Percentiles rank a stretch among this genome's conserved stretches.
These are phyloP conservation scores for Didymella segeticola DNA, from an alignment of 2,329 filamentous ascomycete genomes.

Conservation along the genomic window DNA sequence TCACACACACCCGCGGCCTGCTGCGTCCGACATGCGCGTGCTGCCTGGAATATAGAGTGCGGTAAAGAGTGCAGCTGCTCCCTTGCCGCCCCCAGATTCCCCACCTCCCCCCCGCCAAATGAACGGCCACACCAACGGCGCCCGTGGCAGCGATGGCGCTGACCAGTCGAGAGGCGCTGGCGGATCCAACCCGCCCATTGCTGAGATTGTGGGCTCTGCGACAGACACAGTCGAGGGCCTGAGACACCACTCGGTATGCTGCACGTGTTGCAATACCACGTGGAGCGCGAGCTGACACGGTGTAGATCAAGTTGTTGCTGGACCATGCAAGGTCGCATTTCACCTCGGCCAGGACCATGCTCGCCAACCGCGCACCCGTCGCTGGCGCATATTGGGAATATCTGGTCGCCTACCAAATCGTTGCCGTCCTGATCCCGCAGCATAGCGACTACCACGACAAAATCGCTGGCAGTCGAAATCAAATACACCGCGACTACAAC, in stretches of 20 bases:
- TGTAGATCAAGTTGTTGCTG: conserved; percentile 51
- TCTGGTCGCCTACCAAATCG: conserved; percentile 79
- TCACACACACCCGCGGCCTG: conserved; percentile 7
- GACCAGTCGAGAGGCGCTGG: conserved; percentile 28
- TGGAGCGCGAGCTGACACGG: conserved; percentile 23
- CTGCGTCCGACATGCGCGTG: conserved; percentile 34
- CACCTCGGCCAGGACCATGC: conserved; percentile 61
- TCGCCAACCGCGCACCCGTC: conserved; percentile 56
- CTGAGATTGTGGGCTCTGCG: conserved; percentile 53
- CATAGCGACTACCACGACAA: conserved; percentile 74
- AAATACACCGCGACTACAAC: conserved; percentile 57
- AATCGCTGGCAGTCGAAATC: conserved; percentile 62
- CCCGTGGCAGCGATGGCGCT: conserved; percentile 30
- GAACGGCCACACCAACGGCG: conserved; percentile 40
- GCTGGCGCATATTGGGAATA: conserved; percentile 85
- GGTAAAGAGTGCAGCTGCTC: conserved; percentile 50
- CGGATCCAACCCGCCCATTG: conserved; percentile 48
- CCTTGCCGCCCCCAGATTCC: conserved; percentile 39
- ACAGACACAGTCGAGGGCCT: conserved; percentile 43
- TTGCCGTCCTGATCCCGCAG: conserved; percentile 75
- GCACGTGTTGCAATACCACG: neutral
- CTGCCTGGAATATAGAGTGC: conserved; percentile 30
- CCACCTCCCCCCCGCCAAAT: conserved; percentile 33
- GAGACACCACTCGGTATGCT: conserved; percentile 37
- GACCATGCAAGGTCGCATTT: conserved; percentile 51